These are phyloP conservation scores for Ascocoryne sarcoides DNA, from an alignment of 2,329 filamentous ascomycete genomes.

Conservation along the genomic window DNA sequence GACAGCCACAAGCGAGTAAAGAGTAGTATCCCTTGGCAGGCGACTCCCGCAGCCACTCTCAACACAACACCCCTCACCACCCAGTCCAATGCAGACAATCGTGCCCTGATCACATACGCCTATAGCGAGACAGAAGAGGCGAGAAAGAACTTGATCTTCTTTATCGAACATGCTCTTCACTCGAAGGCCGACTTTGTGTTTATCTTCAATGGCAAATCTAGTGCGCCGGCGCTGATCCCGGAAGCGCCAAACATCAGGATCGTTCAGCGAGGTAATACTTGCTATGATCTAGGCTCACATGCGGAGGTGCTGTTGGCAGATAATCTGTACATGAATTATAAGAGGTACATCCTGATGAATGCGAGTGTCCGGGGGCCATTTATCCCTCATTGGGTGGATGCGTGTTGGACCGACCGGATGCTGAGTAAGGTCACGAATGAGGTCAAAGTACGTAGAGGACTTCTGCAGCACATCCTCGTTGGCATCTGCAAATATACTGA, in stretches of 20 bases:
- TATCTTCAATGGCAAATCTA: slow-evolving; percentile 22
- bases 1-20: too few relatives aligned
- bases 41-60: too few relatives aligned
- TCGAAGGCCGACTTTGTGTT: slow-evolving; percentile 24
- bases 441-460: slow-evolving; percentile 19
- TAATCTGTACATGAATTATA: slow-evolving; percentile 20
- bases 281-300: slow-evolving; percentile 23
- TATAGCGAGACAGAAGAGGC: slow-evolving; percentile 20
- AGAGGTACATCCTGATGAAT: slow-evolving; percentile 24
- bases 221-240: slow-evolving; percentile 12
- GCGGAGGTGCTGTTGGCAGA: slow-evolving; percentile 18
- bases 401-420: slow-evolving; percentile 24
- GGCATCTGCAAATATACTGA: not conserved
- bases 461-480: too few relatives aligned
- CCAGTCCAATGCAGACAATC: too few relatives aligned
- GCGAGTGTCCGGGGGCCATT: slow-evolving; percentile 25
- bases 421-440: slow-evolving; percentile 16
- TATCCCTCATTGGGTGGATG: slow-evolving; percentile 18
- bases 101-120: slow-evolving; percentile 24
- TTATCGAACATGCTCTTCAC: slow-evolving; percentile 22
- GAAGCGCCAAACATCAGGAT: slow-evolving; percentile 15
- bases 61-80: too few relatives aligned
- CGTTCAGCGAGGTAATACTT: slow-evolving; percentile 20
- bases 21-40: too few relatives aligned
- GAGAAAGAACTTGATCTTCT: slow-evolving; percentile 21